Conservation (phyloP, 352 stramenopile genomes). For the Phytopythium chamaehyphon region DNA sequence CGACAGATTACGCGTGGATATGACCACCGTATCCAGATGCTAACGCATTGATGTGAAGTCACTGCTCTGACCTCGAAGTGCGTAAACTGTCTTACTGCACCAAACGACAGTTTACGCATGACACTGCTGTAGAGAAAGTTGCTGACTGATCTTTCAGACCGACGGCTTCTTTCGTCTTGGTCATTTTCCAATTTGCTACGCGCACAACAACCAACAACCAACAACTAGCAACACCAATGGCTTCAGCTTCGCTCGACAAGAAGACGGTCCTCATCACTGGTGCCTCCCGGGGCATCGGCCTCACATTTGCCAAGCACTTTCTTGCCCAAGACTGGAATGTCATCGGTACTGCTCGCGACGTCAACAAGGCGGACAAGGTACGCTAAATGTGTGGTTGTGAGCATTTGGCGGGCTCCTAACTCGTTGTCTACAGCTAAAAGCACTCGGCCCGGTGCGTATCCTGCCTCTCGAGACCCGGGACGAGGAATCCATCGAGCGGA, state of each 20-base stretch:
- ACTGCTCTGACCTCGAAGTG: no score
- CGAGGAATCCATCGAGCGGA: slow-evolving; percentile 24
- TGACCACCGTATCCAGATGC: no score
- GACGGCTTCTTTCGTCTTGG: background rate
- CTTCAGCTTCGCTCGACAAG: background rate
- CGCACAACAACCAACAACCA: background rate
- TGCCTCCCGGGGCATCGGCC: slow-evolving; percentile 50
- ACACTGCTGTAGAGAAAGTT: no score
- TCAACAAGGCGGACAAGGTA: slow-evolving; percentile 31
- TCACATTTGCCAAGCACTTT: slow-evolving; percentile 45
- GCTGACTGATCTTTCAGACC: background rate
- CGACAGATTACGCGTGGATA: no score
- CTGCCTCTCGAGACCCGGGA: slow-evolving; percentile 27
- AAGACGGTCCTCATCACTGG: slow-evolving; percentile 64
- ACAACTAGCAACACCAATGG: background rate
- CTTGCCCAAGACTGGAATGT: slow-evolving; percentile 40
- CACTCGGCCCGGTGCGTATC: slow-evolving; percentile 19
- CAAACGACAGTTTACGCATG: no score
- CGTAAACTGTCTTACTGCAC: no score
- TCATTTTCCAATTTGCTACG: slow-evolving; percentile 1
- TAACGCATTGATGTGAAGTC: no score
- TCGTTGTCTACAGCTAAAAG: slow-evolving; percentile 14
- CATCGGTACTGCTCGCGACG: slow-evolving; percentile 39
- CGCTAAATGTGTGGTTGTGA: background rate
- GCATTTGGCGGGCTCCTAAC: no score